Base-by-base conservation (phyloP, 2,329 filamentous ascomycete species). In the Didymosphaeria variabile region DNA sequence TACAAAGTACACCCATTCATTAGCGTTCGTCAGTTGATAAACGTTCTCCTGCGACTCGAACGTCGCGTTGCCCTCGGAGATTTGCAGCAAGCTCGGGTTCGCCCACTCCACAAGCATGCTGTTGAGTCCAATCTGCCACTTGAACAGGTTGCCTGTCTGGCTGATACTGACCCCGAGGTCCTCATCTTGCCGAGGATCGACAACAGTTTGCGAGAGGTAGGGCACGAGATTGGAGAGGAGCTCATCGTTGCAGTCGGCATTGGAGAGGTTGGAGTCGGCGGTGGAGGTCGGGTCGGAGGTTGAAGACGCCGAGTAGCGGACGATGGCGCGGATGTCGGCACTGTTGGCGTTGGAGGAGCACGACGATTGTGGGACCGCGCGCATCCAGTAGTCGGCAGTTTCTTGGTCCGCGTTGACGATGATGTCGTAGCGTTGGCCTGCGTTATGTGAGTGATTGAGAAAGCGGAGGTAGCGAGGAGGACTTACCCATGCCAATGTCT, bases 61-160 rank as follows among this genome's bases (percentile, higher is more conserved):
- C 1, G 58, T 64, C 34, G 59, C 58, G 53, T 61, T 67, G 21
- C 76, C 72, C 23, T 71, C 65, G 12, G 74, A 72, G 29, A 80
- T 67, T n/a, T 67, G 69, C 54, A 73, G 60, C 4, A 82, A 72
- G 0, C 82, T 84, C 12, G 84, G 83, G 44, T 82, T 65, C 3
- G 64, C 67, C 83, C 82, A 85, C 57, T 83, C 72, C 3, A 84
- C 75, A 1, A 75, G 55, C 70, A 85, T 77, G 26, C 77, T 80
- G 26, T 76, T 81, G 29, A 71, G 72, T 68, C 83, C 83, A 32
- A 72, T 68, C n/a, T 66, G 49, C 70, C 70, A 74, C 32, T 63
- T 67, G 63, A 70, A 71, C 7, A 72, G 49, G 19, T 56, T 63
- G 40, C 51, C 49, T 3, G 21, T 57, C 6, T 42, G 46, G 40